phyloP scores from a whole-genome alignment of 2,329 filamentous ascomycete genomes.

The Knufia fluminis region DNA sequence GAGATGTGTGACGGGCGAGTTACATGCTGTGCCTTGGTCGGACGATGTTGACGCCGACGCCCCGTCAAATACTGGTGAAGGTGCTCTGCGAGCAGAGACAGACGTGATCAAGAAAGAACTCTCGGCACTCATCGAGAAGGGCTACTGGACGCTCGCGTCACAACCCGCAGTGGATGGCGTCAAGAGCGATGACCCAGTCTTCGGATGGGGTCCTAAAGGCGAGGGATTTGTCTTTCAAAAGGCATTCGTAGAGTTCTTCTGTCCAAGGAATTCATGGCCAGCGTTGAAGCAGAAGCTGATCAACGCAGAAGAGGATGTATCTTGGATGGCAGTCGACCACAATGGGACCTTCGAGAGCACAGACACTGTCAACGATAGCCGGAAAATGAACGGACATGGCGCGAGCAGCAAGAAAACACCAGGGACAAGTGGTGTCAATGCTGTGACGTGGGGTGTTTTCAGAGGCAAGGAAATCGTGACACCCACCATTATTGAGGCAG shows the following conservation, averaged over 20 bases:
- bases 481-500: conserved; percentile 91
- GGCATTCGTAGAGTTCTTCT: conserved; percentile 94
- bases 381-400: conserved; percentile 28
- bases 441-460: conserved; percentile 95
- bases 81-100: conserved; percentile 65
- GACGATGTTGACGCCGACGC: conserved; percentile 56
- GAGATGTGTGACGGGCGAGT: conserved; percentile 67
- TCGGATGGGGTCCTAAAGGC: conserved; percentile 86
- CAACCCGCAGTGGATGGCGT: conserved; percentile 89
- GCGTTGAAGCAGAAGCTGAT: conserved; percentile 54
- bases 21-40: conserved; percentile 83
- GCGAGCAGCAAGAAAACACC: conserved; percentile 26
- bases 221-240: conserved; percentile 94
- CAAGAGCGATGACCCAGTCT: conserved; percentile 63
- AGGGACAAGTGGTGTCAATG: conserved; percentile 60
- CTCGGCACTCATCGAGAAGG: conserved; percentile 63
- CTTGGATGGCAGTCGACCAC: conserved; percentile 79
- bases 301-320: conserved; percentile 55
- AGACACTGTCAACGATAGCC: conserved; percentile 5
- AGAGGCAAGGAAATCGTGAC: conserved; percentile 92
- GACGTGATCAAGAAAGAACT: conserved; percentile 68
- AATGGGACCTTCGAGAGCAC: conserved; percentile 64
- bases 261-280: conserved; percentile 64
- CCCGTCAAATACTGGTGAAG: conserved; percentile 20
- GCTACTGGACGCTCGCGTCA: conserved; percentile 94